A percentile compares a stretch with the other conserved stretches of the same genome.
Conservation (phyloP, 768 basidiomycete genomes). For the Gyrodon lividus region DNA sequence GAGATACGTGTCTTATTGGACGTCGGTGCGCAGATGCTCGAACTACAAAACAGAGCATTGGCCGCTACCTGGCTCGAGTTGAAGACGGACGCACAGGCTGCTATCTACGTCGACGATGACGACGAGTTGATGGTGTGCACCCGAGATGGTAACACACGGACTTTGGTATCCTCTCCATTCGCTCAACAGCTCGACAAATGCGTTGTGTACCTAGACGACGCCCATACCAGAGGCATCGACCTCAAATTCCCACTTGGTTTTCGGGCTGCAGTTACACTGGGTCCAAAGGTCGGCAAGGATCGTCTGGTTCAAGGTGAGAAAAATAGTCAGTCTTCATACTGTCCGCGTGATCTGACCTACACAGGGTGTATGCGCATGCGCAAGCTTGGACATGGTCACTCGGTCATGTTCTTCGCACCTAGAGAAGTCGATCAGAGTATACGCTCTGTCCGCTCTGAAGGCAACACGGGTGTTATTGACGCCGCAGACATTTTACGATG, state of each 20-base stretch:
- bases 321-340: background rate
- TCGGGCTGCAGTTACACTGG: constrained; percentile 48
- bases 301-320: constrained; percentile 44
- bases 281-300: constrained; percentile 50
- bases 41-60: constrained; percentile 41
- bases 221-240: constrained; percentile 46
- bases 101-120: constrained; percentile 38
- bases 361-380: constrained; percentile 53
- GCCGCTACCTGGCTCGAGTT: constrained; percentile 21
- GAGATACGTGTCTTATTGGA: constrained; percentile 48
- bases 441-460: constrained; percentile 24
- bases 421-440: constrained; percentile 40
- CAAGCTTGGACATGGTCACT: constrained; percentile 43
- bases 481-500: constrained; percentile 43
- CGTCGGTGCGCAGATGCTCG: constrained; percentile 54
- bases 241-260: constrained; percentile 41
- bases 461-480: background rate
- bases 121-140: constrained; percentile 36
- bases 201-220: constrained; percentile 50
- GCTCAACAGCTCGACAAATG: constrained; percentile 40
- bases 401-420: constrained; percentile 45
- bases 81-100: constrained; percentile 32
- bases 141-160: constrained; percentile 35
- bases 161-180: constrained; percentile 39
- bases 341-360: constrained; percentile 1